phyloP scores from a whole-genome alignment of 2,329 filamentous ascomycete genomes.

The Leptographium radiaticola region DNA sequence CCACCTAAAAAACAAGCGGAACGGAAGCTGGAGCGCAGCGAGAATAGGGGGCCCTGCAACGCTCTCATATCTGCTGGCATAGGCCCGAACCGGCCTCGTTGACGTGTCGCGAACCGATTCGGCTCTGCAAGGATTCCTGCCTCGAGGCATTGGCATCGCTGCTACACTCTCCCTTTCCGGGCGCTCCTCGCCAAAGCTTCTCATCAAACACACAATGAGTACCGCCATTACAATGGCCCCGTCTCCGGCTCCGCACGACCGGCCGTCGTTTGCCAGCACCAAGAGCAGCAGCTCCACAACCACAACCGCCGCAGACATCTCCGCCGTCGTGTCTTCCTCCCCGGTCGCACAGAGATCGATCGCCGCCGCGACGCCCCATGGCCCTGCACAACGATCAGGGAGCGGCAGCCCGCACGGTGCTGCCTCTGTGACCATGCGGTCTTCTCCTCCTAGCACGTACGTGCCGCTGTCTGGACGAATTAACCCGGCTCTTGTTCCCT shows the following conservation, averaged over 20 bases:
- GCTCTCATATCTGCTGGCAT: neutral
- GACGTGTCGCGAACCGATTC: neutral
- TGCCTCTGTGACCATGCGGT: constrained; percentile 26
- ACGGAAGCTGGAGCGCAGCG: neutral
- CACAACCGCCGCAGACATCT: constrained; percentile 26
- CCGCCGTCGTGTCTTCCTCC: constrained; percentile 23
- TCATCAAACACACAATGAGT: constrained; percentile 35
- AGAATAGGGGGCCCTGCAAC: neutral
- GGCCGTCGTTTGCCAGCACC: constrained; percentile 35
- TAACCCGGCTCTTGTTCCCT: neutral
- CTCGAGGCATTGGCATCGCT: neutral
- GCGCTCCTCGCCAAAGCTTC: neutral
- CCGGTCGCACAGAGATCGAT: constrained; percentile 32
- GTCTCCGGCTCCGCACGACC: constrained; percentile 53
- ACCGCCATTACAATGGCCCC: constrained; percentile 56
- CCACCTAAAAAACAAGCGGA: neutral
- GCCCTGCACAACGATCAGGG: constrained; percentile 32
- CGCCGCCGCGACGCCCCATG: constrained; percentile 25
- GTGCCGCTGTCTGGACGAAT: constrained; percentile 16
- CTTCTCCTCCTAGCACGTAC: constrained; percentile 48
- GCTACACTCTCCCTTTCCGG: neutral
- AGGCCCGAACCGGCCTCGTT: neutral
- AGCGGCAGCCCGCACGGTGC: constrained; percentile 40
- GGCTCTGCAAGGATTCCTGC: neutral
- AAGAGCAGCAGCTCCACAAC: constrained; percentile 1